These are phyloP conservation scores for Claviceps sp. DNA, from an alignment of 2,329 filamentous ascomycete genomes.

Conservation along the genomic window DNA sequence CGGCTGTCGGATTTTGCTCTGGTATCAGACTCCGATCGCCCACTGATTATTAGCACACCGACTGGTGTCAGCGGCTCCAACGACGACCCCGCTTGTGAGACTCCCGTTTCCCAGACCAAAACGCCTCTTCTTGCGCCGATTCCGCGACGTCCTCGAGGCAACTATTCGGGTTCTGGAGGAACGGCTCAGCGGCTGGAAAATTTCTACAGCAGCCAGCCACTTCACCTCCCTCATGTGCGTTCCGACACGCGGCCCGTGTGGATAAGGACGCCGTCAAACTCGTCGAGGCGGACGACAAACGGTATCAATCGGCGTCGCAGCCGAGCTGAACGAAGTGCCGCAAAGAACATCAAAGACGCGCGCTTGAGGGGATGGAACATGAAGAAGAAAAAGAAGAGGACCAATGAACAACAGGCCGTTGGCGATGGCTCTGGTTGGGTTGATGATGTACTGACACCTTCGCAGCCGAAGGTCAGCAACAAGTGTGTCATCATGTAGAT, in stretches of 20 bases:
- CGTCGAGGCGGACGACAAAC: constrained; percentile 23
- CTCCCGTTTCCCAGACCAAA: constrained; percentile 22
- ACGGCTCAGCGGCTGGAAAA: constrained; percentile 42
- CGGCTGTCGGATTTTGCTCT: not conserved
- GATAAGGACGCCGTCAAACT: constrained; percentile 22
- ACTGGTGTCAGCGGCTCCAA: constrained; percentile 40
- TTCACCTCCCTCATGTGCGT: constrained; percentile 3
- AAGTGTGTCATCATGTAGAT: constrained; percentile 41
- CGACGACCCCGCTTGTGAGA: constrained; percentile 29
- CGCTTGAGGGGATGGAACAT: constrained; percentile 43
- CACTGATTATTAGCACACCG: constrained; percentile 48
- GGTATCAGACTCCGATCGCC: constrained; percentile 30
- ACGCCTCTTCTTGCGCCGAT: constrained; percentile 39
- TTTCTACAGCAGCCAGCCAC: constrained; percentile 30
- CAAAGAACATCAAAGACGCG: constrained; percentile 49
- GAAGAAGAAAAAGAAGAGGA: constrained; percentile 24
- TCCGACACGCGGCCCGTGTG: constrained; percentile 17
- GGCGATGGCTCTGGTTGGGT: constrained; percentile 39
- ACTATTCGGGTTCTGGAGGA: constrained; percentile 23
- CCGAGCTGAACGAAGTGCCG: constrained; percentile 45
- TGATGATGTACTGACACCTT: constrained; percentile 31
- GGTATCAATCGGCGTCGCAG: constrained; percentile 36
- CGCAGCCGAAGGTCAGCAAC: constrained; percentile 26
- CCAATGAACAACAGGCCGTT: constrained; percentile 15
- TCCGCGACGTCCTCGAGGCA: constrained; percentile 33